Evolutionary conservation across 306 rosid genomes (phyloP).

Genomic region (Erythrophleum fordii): DNA sequence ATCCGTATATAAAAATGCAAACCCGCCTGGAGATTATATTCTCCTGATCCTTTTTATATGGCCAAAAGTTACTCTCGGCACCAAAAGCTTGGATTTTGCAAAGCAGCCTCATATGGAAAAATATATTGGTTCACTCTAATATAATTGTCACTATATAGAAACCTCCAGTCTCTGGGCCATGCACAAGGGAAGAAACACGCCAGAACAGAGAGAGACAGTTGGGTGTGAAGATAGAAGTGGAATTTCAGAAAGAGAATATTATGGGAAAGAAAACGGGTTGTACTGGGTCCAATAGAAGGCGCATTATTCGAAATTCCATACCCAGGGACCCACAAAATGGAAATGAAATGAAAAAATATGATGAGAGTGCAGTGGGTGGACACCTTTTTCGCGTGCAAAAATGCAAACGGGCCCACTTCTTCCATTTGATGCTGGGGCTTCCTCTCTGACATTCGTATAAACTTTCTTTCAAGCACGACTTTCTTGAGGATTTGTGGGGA

Average conservation of each 20-base stretch:
- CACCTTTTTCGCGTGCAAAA: background rate
- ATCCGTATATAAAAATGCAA: background rate
- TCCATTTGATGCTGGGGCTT: no score
- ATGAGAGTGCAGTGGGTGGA: no score
- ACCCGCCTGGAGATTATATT: slow-evolving; percentile 1
- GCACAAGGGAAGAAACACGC: background rate
- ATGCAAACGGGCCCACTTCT: background rate
- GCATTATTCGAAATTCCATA: background rate
- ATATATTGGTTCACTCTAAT: background rate
- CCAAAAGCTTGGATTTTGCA: background rate
- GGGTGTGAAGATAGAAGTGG: background rate
- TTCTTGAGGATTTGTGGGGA: no score
- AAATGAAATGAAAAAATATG: background rate
- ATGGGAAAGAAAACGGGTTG: background rate
- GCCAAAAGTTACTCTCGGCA: background rate
- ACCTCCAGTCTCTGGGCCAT: background rate
- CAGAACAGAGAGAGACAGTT: background rate
- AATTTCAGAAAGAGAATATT: background rate
- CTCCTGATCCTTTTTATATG: background rate
- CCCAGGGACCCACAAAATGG: background rate
- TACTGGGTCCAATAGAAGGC: background rate
- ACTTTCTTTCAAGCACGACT: no score
- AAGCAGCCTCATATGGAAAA: slow-evolving; percentile 2
- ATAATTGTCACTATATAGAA: slow-evolving; percentile 4
- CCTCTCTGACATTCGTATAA: no score